Evolutionary conservation across 1,284 basidiomycete genomes (phyloP).

Genomic region (Apiotrichum brassicae): DNA sequence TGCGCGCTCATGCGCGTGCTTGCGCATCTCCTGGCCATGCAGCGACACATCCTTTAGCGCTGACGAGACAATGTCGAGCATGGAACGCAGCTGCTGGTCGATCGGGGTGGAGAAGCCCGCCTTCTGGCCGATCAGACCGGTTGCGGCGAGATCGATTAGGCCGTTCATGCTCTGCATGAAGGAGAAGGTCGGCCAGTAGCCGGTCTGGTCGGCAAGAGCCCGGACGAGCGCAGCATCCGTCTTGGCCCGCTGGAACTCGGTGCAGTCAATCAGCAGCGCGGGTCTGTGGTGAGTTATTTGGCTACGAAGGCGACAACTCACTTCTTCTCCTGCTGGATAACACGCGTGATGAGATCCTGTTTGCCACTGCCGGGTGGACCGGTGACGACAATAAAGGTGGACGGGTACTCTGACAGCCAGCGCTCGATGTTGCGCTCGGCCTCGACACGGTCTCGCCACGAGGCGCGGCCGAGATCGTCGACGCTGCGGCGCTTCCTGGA

Average conservation of each 20-base stretch:
- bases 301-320: conserved; percentile 30
- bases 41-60: conserved; percentile 61
- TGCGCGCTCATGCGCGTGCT: conserved; percentile 31
- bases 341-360: conserved; percentile 59
- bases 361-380: conserved; percentile 93
- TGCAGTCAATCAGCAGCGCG: conserved; percentile 72
- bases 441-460: conserved; percentile 77
- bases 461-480: conserved; percentile 15
- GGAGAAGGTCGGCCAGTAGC: conserved; percentile 81
- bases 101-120: conserved; percentile 79
- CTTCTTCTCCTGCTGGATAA: conserved; percentile 60
- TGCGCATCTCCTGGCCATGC: conserved; percentile 46
- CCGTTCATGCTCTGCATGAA: conserved; percentile 80
- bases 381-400: conserved; percentile 62
- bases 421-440: conserved; percentile 60
- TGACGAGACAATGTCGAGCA: conserved; percentile 70
- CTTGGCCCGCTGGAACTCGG: conserved; percentile 62
- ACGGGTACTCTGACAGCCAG: conserved; percentile 38
- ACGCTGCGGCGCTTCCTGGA: background rate
- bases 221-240: conserved; percentile 67
- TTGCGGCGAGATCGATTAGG: conserved; percentile 84
- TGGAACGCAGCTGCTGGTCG: conserved; percentile 76
- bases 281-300: conserved; percentile 51
- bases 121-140: conserved; percentile 93
- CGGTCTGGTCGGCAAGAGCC: conserved; percentile 67